Evolutionary conservation across 139 green algal species (phyloP), one percentile per base, ranked within the genome.

Genomic region (Axilococcus clingmanii): DNA sequence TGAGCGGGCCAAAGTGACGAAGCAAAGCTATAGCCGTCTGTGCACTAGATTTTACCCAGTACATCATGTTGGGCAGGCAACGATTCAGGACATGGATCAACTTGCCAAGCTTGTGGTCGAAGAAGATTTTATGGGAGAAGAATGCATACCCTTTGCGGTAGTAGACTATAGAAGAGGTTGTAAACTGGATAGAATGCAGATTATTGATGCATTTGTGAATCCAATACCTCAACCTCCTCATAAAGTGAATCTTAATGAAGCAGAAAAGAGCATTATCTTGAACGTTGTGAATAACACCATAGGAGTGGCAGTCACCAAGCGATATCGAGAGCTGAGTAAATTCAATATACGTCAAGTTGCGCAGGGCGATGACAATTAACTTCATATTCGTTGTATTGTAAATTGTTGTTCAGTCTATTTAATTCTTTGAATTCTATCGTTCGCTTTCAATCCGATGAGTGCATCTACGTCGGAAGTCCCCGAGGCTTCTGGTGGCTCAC

Each of bases 161-260:
- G 23, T 53, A n/a, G 75, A 63, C 33, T 61, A 77, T 28, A 65
- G 68, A 41, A 51, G 71, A 11, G 61, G 63, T 35, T 43, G 43
- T 11, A 8, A 34, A 16, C 29, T 80, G 17, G 52, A 80, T 30
- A 48, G 71, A 34, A 75, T 80, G 68, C 40, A 52, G 5, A 61
- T 78, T 47, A 78, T 80, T 38, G 59, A 80, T 47, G 49, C 57
- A 2, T 65, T 79, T 30, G 68, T 57, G 4, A 48, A 60, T n/a
- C 19, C 44, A 6, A 34, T 65, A 12, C 32, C 33, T 49, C 60
- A 73, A 61, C 52, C 53, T 14, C 63, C 63, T 6, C 64, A 80
- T 64, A 80, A 72, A 42, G 72, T 79, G 5, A 57, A 72, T 45
- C 55, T 80, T 20, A 38, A 31, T 28, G 43, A 61, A 12, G 58